Conservation (phyloP, 768 basidiomycete species). For the Mycena venus region DNA sequence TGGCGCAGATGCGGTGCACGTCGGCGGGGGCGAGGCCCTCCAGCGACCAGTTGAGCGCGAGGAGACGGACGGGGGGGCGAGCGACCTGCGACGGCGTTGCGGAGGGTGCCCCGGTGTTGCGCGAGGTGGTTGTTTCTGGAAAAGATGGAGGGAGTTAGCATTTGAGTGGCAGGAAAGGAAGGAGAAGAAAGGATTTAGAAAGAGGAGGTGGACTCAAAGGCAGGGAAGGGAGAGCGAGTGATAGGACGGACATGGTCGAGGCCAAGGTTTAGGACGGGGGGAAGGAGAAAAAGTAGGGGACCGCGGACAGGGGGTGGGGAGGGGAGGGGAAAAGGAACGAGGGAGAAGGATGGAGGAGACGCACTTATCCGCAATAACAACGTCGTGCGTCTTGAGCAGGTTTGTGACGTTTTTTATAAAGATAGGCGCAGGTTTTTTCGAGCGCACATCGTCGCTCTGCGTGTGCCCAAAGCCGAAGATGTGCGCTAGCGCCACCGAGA, state of each 20-base stretch:
- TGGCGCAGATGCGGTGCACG: slow-evolving; percentile 81
- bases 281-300: no score
- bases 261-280: no score
- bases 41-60: slow-evolving; percentile 82
- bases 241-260: no score
- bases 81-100: slow-evolving; percentile 60
- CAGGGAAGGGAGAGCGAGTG: no score
- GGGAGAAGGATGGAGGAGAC: slow-evolving; percentile 37
- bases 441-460: slow-evolving; percentile 90
- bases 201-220: no score
- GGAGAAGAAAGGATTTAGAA: not conserved
- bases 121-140: slow-evolving; percentile 87
- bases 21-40: slow-evolving; percentile 64
- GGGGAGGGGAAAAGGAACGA: not conserved
- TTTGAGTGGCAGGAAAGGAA: not conserved
- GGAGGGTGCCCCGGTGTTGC: slow-evolving; percentile 83
- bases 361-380: slow-evolving; percentile 97
- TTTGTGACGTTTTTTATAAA: slow-evolving; percentile 82
- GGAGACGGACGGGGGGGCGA: slow-evolving; percentile 74
- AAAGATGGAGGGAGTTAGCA: not conserved
- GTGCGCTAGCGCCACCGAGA: slow-evolving; percentile 82
- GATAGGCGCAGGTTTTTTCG: slow-evolving; percentile 76
- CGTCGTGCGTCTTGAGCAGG: slow-evolving; percentile 71
- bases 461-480: slow-evolving; percentile 93
- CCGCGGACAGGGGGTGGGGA: not conserved